Evolutionary conservation across 2,329 filamentous ascomycete species (phyloP).

Genomic region (Trichoderma gracile): DNA sequence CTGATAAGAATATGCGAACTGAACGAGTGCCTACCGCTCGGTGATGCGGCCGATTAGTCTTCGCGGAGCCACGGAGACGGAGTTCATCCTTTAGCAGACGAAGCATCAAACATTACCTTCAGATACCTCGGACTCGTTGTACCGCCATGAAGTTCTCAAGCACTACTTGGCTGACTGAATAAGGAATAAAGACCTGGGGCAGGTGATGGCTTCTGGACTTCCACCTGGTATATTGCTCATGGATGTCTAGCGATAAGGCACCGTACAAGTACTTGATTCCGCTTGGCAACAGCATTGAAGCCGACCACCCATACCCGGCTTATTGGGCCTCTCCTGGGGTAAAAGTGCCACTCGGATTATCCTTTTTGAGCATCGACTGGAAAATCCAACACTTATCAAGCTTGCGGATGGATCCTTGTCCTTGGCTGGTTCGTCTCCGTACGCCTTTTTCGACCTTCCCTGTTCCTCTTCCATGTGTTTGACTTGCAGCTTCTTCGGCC

Average conservation of each 20-base stretch:
- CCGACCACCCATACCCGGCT: neutral
- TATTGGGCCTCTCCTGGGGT: neutral
- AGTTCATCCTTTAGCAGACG: neutral
- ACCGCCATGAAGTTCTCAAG: no score
- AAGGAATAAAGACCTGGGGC: neutral
- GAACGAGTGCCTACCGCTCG: no score
- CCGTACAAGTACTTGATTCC: no score
- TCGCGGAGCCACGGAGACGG: neutral
- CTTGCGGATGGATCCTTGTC: neutral
- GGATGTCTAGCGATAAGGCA: neutral
- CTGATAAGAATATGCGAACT: neutral
- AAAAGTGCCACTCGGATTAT: neutral
- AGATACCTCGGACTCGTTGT: no score
- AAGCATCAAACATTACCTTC: neutral
- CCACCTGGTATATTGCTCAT: neutral
- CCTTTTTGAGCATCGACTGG: neutral
- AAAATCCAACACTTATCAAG: neutral
- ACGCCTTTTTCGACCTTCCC: neutral
- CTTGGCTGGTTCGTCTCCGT: neutral
- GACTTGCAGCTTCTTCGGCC: neutral
- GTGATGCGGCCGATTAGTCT: neutral
- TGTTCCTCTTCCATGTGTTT: neutral
- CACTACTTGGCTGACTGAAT: neutral
- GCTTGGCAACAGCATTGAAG: neutral
- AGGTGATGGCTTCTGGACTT: constrained; percentile 1